phyloP scores from a whole-genome alignment of 305 asterid species.

The Ajuga reptans region DNA sequence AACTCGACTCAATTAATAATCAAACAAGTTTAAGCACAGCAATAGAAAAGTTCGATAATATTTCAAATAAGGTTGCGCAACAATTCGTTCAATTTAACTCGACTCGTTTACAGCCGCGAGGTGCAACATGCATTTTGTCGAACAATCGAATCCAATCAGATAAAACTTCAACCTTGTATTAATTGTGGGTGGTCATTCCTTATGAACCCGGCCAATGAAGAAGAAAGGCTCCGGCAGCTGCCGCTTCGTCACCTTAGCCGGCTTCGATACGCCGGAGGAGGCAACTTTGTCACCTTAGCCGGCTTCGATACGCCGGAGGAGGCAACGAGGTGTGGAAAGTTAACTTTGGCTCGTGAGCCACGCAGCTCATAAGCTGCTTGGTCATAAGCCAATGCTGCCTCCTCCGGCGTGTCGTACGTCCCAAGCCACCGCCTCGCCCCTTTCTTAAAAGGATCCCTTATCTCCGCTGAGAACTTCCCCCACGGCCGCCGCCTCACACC shows the following conservation, averaged over 20 bases:
- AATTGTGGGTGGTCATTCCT: neutral
- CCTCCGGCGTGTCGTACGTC: conserved; percentile 42
- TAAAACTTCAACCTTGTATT: neutral
- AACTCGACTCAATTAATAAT: no score
- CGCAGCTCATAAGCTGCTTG: conserved; percentile 38
- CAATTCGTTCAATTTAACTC: no score
- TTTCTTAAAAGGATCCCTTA: conserved; percentile 32
- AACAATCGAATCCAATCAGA: no score
- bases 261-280: conserved; percentile 5
- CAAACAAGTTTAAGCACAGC: no score
- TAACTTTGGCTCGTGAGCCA: conserved; percentile 39
- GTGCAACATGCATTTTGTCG: no score
- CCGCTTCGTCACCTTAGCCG: conserved; percentile 32
- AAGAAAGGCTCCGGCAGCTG: neutral
- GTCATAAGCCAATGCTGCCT: conserved; percentile 54
- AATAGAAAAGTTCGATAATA: no score
- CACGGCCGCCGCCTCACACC: conserved; percentile 54
- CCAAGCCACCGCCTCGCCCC: conserved; percentile 45
- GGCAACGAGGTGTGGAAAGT: conserved; percentile 42
- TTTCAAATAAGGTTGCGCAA: no score
- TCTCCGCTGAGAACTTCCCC: conserved; percentile 50
- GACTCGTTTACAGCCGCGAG: no score
- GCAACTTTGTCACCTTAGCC: conserved; percentile 31
- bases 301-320: conserved; percentile 15
- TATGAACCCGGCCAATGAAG: neutral